These are phyloP conservation scores for Cryphonectria naterciae DNA, from an alignment of 2,329 filamentous ascomycete species.

Conservation along the genomic window DNA sequence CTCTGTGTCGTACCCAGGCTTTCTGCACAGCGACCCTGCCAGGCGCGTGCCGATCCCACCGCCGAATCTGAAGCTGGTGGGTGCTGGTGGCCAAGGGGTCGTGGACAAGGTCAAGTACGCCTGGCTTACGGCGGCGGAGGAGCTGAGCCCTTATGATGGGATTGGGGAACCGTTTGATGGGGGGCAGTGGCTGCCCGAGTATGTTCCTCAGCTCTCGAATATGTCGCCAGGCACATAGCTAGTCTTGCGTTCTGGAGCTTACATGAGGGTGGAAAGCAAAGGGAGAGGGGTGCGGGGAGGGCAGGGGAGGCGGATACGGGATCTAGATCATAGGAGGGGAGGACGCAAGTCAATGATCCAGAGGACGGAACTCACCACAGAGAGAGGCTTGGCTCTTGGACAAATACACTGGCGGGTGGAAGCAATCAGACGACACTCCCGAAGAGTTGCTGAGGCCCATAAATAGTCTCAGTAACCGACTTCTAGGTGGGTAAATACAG, in stretches of 20 bases:
- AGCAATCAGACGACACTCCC: neutral
- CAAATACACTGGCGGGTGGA: too few species aligned
- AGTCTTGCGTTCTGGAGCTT: neutral
- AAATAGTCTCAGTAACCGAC: neutral
- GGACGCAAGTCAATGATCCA: too few species aligned
- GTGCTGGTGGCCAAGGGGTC: slow-evolving; percentile 47
- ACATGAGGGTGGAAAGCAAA: neutral
- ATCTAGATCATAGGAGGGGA: too few species aligned
- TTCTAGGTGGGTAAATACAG: neutral
- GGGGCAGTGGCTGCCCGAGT: slow-evolving; percentile 43
- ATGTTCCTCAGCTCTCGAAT: slow-evolving; percentile 40
- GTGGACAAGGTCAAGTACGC: slow-evolving; percentile 38
- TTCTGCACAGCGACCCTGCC: slow-evolving; percentile 42
- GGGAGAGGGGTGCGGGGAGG: too few species aligned
- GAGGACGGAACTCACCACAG: too few species aligned
- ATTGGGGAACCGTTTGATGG: slow-evolving; percentile 49
- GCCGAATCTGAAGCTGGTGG: slow-evolving; percentile 48
- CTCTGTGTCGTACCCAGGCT: slow-evolving; percentile 48
- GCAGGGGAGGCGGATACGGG: too few species aligned
- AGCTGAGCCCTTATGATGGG: slow-evolving; percentile 50
- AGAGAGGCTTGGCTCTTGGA: too few species aligned
- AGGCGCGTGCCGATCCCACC: slow-evolving; percentile 41
- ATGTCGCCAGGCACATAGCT: neutral
- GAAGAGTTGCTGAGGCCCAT: neutral
- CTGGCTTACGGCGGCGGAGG: slow-evolving; percentile 37